Percentiles rank a stretch among this genome's conserved stretches.
These are phyloP conservation scores for Alternaria infectoria DNA, from an alignment of 2,329 filamentous ascomycete species.

Conservation along the genomic window DNA sequence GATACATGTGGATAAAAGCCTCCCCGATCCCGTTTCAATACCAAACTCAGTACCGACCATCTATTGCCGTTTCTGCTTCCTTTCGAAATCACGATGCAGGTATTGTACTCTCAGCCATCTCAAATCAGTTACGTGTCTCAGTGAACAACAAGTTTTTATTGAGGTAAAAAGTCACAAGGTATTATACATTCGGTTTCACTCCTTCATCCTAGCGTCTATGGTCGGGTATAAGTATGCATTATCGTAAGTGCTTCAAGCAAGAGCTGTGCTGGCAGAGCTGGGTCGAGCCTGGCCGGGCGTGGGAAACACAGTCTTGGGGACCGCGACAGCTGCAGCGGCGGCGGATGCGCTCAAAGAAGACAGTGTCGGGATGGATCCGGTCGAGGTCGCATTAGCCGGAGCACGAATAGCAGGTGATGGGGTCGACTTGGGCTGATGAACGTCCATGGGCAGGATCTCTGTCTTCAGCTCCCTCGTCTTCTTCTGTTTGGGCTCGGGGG, in stretches of 20 bases:
- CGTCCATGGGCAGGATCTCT: slow-evolving; percentile 58
- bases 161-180: slow-evolving; percentile 1
- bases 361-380: slow-evolving; percentile 6
- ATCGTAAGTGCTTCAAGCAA: neutral
- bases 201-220: neutral
- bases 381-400: slow-evolving; percentile 1
- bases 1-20: neutral
- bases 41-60: neutral
- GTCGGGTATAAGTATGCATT: slow-evolving; percentile 4
- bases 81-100: neutral
- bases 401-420: slow-evolving; percentile 24
- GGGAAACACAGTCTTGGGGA: slow-evolving; percentile 1
- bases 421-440: slow-evolving; percentile 45
- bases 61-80: neutral
- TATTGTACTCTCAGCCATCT: neutral
- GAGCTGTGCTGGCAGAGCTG: slow-evolving; percentile 3
- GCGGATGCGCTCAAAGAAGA: slow-evolving; percentile 8
- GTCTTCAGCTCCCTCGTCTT: slow-evolving; percentile 69
- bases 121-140: neutral
- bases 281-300: neutral
- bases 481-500: slow-evolving; percentile 69
- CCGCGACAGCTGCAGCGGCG: neutral
- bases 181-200: slow-evolving; percentile 4
- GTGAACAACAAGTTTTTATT: neutral
- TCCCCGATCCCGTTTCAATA: neutral